These are phyloP conservation scores for Colletotrichum ledebouriae DNA, from an alignment of 2,329 filamentous ascomycete genomes.

Conservation along the genomic window DNA sequence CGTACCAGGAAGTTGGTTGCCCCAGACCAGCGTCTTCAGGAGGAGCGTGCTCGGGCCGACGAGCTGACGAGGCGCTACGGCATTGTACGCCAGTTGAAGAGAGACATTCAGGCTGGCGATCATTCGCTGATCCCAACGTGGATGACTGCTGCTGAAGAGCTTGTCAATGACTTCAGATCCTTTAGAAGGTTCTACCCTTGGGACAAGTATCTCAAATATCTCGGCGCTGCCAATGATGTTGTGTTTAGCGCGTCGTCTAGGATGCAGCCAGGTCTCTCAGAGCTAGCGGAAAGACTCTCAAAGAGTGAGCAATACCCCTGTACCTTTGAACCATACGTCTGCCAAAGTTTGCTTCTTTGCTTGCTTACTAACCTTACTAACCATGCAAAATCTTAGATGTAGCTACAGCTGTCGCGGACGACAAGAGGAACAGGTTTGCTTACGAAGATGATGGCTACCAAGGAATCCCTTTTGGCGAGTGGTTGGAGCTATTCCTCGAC, in stretches of 20 bases:
- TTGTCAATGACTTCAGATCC: constrained; percentile 74
- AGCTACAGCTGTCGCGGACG: constrained; percentile 46
- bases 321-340: not conserved
- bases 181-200: constrained; percentile 75
- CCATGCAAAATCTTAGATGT: constrained; percentile 46
- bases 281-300: constrained; percentile 67
- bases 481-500: constrained; percentile 92
- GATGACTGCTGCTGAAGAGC: constrained; percentile 70
- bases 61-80: constrained; percentile 59
- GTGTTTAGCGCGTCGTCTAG: constrained; percentile 41
- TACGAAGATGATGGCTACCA: constrained; percentile 69
- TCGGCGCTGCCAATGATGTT: constrained; percentile 54
- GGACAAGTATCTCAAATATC: constrained; percentile 74
- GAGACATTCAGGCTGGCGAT: constrained; percentile 58
- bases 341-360: too few relatives aligned
- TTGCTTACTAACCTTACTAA: constrained; percentile 18
- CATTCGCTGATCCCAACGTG: constrained; percentile 62
- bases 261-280: constrained; percentile 49
- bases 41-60: constrained; percentile 58
- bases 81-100: constrained; percentile 57
- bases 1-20: constrained; percentile 62
- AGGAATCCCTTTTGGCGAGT: constrained; percentile 83
- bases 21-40: constrained; percentile 58
- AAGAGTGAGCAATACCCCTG: constrained; percentile 59
- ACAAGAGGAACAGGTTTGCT: constrained; percentile 45